A percentile compares a stretch with the other conserved stretches of the same genome.
phyloP scores from a whole-genome alignment of 768 basidiomycete genomes.

The Auriscalpium vulgare region DNA sequence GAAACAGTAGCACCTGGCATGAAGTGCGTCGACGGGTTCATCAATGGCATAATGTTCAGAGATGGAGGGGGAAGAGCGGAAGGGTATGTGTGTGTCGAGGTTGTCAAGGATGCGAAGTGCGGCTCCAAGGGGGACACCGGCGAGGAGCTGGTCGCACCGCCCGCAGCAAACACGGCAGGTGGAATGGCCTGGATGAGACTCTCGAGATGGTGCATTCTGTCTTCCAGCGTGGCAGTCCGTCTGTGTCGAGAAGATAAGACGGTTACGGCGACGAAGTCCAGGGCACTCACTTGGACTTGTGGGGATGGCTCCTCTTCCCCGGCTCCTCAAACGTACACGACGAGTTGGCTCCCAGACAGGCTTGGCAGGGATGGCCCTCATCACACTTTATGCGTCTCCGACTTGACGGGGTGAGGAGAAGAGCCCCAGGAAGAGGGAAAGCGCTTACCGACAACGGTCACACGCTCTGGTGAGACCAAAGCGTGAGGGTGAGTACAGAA shows the following conservation, averaged over 20 bases:
- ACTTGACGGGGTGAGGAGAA: conserved; percentile 28
- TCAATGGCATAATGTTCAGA: conserved; percentile 68
- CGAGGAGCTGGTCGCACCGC: conserved; percentile 32
- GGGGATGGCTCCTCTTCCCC: conserved; percentile 77
- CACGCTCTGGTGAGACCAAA: conserved; percentile 52
- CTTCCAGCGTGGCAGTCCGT: conserved; percentile 76
- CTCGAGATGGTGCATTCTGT: conserved; percentile 84
- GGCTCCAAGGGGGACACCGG: conserved; percentile 24
- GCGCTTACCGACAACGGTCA: conserved; percentile 80
- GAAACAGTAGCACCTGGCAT: conserved; percentile 35
- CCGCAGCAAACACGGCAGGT: conserved; percentile 66
- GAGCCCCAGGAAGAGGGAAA: neutral
- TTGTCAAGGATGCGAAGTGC: conserved; percentile 29
- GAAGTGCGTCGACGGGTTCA: conserved; percentile 77
- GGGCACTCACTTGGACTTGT: conserved; percentile 73
- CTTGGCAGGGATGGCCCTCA: conserved; percentile 84
- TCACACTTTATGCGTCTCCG: conserved; percentile 83
- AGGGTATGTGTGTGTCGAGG: conserved; percentile 33
- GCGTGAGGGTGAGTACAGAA: conserved; percentile 1
- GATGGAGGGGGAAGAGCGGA: conserved; percentile 72
- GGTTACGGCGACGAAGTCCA: too few species aligned
- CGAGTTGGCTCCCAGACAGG: conserved; percentile 75
- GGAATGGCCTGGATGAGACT: conserved; percentile 81
- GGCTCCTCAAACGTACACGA: conserved; percentile 84
- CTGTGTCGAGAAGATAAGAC: conserved; percentile 25